A percentile compares a stretch with the other conserved stretches of the same genome.
Evolutionary conservation across 345 rosid species (phyloP).

Genomic region (Eucalyptus regnans): DNA sequence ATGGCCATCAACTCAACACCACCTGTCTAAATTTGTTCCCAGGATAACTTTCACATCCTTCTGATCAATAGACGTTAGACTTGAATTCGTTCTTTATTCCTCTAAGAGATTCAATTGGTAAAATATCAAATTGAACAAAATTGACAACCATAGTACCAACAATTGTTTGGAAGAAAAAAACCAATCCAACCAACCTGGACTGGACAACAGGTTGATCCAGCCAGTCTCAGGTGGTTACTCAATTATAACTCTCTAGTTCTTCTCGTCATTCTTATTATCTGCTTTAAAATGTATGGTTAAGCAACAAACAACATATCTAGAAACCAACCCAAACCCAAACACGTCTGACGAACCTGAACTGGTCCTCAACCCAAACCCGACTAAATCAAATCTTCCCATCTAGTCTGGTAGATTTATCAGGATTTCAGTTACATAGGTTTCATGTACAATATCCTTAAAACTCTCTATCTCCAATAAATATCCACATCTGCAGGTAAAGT

Average conservation of each 20-base stretch:
- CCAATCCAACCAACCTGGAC: not conserved
- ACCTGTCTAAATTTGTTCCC: not conserved
- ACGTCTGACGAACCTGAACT: not conserved
- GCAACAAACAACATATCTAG: not conserved
- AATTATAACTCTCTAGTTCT: not conserved
- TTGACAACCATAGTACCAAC: not conserved
- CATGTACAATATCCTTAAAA: not conserved
- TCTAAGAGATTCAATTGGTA: not conserved
- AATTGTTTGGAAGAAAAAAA: not conserved
- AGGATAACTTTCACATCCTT: not conserved
- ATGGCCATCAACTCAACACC: not conserved
- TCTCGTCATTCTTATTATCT: not conserved
- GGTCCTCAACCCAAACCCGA: not conserved
- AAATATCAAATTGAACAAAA: not conserved
- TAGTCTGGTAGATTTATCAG: not conserved
- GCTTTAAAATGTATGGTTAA: not conserved
- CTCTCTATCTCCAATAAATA: not conserved
- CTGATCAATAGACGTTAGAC: not conserved
- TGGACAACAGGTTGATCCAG: not conserved
- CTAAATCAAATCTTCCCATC: not conserved
- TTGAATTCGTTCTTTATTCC: not conserved
- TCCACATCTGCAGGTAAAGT: not conserved
- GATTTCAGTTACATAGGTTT: not conserved
- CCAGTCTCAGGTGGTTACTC: not conserved
- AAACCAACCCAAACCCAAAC: not conserved